Evolutionary conservation across 495 filamentous ascomycete species (phyloP), one percentile per base, ranked within the genome.

Genomic region (Podospora didyma): DNA sequence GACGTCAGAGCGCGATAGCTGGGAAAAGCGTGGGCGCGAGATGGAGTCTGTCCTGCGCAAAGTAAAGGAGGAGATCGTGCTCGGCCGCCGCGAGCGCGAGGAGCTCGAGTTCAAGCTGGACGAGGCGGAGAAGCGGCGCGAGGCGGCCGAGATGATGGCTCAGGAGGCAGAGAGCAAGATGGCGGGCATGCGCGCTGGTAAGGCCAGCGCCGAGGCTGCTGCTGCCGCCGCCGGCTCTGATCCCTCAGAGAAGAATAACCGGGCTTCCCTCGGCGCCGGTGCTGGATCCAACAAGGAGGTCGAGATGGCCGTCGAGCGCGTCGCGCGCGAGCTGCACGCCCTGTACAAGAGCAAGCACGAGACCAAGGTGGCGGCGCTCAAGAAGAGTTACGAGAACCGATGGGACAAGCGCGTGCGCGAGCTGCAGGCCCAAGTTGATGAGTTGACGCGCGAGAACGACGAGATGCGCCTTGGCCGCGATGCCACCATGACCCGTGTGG

Each of bases 341-440:
- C 79, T 96, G n/a, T 98, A 98, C 77, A 97, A 96, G 73, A 81
- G 83, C 67, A 98, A 98, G 68, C 95, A 98, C 67, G 92, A 96
- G 74, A 88, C 84, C 46, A 98, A 98, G 73, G 92, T 97, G 23
- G 82, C 88, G 0, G 92, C 91, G 7, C 78, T 98, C 55, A 97
- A 97, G 75, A 96, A 96, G 70, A 92, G 86, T 69, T 97, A 97
- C 71, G 90, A 96, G 64, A 79, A 79, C 42, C 84, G 92, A 46
- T 92, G 89, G 85, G 90, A 95, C 67, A 92, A 94, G 75, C 90
- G 87, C 58, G 75, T 90, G 28, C 78, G 79, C 24, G 87, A 90
- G 60, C 82, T 93, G 2, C 87, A 96, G 69, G 72, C 70, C 2
- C 82, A 86, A 54, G 68, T 96, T 14, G 83, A 86, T 46, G 77